Conservation (phyloP, 2,329 filamentous ascomycete species). For the Penicillium sclerotigenum region DNA sequence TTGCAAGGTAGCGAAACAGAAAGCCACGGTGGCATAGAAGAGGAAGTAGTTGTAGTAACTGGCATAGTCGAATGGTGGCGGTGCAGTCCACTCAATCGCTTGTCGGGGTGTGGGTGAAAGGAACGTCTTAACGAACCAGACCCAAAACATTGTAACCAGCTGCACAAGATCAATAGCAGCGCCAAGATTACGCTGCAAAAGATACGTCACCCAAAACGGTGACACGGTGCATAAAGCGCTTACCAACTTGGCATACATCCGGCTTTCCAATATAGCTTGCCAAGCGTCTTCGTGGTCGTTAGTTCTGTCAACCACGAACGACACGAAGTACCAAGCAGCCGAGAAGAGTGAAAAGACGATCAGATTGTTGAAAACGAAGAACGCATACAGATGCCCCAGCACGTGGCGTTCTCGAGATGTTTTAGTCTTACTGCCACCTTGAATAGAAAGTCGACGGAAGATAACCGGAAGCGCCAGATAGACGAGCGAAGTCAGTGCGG, state of each 20-base stretch:
- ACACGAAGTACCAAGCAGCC: slow-evolving; percentile 71
- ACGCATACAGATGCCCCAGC: slow-evolving; percentile 82
- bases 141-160: slow-evolving; percentile 76
- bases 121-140: slow-evolving; percentile 81
- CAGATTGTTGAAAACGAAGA: slow-evolving; percentile 97
- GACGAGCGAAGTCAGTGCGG: slow-evolving; percentile 79
- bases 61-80: slow-evolving; percentile 89
- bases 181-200: slow-evolving; percentile 88
- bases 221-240: slow-evolving; percentile 76
- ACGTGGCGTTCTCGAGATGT: slow-evolving; percentile 90
- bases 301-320: slow-evolving; percentile 60
- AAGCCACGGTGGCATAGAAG: slow-evolving; percentile 84
- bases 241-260: slow-evolving; percentile 65
- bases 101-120: slow-evolving; percentile 84
- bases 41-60: slow-evolving; percentile 98
- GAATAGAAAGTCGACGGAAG: slow-evolving; percentile 80
- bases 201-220: slow-evolving; percentile 90
- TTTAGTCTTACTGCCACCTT: slow-evolving; percentile 85
- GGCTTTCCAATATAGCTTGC: slow-evolving; percentile 62
- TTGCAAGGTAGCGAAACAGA: slow-evolving; percentile 81
- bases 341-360: slow-evolving; percentile 92
- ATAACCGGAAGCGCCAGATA: slow-evolving; percentile 87
- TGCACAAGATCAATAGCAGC: slow-evolving; percentile 93
- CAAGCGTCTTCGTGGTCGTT: slow-evolving; percentile 60
- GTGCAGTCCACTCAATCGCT: slow-evolving; percentile 87